These are phyloP conservation scores for Penicillium concentricum DNA, from an alignment of 2,329 filamentous ascomycete species.

Conservation along the genomic window DNA sequence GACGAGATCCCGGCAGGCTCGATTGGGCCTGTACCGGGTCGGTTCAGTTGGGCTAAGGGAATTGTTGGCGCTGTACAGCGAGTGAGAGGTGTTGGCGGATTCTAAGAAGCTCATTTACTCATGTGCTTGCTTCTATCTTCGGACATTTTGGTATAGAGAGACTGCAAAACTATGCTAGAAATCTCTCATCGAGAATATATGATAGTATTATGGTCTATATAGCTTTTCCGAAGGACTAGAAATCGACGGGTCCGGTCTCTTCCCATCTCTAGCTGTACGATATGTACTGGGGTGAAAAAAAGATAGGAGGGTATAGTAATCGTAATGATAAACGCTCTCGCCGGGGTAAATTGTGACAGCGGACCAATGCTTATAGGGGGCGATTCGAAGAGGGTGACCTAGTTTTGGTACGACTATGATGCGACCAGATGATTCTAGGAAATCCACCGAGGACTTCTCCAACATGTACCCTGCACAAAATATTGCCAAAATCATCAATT, in stretches of 20 bases:
- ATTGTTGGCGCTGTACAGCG: constrained; percentile 58
- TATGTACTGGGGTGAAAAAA: too few relatives aligned
- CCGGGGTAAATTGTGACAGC: too few relatives aligned
- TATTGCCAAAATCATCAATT: background rate
- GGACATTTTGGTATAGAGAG: background rate
- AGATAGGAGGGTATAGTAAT: too few relatives aligned
- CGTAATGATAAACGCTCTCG: too few relatives aligned
- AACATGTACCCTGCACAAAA: background rate
- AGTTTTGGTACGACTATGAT: too few relatives aligned
- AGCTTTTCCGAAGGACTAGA: too few relatives aligned
- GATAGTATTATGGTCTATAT: too few relatives aligned
- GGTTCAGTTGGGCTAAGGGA: constrained; percentile 60
- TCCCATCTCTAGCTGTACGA: too few relatives aligned
- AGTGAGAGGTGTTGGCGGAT: constrained; percentile 57
- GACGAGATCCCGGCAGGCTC: constrained; percentile 51
- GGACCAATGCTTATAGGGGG: too few relatives aligned
- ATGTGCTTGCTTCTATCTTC: background rate
- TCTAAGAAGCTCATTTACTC: constrained; percentile 36
- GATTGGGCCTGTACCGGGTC: constrained; percentile 55
- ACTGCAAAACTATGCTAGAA: background rate
- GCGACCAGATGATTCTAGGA: background rate
- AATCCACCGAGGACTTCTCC: background rate
- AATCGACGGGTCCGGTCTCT: too few relatives aligned
- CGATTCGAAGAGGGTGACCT: too few relatives aligned
- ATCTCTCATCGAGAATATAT: too few relatives aligned